These are phyloP conservation scores for Citrus unshiu DNA, from an alignment of 345 rosid species.

Conservation along the genomic window DNA sequence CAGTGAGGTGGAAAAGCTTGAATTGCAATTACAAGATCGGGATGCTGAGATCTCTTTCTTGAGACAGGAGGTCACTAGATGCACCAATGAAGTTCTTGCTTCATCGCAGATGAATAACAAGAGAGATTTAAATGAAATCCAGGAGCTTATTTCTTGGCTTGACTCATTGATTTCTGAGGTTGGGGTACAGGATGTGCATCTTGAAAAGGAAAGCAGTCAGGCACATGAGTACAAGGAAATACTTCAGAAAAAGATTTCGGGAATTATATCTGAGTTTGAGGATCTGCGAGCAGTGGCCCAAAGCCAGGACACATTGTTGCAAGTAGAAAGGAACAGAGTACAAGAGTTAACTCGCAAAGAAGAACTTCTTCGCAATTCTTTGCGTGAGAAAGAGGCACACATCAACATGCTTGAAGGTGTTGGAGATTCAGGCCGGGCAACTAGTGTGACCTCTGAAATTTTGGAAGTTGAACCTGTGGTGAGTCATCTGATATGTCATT, in stretches of 20 bases:
- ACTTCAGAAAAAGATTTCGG: constrained; percentile 50
- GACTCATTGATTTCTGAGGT: constrained; percentile 44
- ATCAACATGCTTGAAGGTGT: constrained; percentile 48
- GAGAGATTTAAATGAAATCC: constrained; percentile 53
- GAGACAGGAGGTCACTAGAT: constrained; percentile 95
- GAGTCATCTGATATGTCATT: constrained; percentile 29
- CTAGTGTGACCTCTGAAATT: constrained; percentile 51
- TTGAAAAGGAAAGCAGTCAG: constrained; percentile 30
- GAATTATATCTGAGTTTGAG: constrained; percentile 57
- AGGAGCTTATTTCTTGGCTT: constrained; percentile 60
- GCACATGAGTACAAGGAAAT: constrained; percentile 55
- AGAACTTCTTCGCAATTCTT: constrained; percentile 57
- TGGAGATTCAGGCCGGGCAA: constrained; percentile 36
- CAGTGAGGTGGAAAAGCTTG: constrained; percentile 84
- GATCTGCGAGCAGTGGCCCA: constrained; percentile 49
- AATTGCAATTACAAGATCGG: constrained; percentile 77
- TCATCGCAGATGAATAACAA: constrained; percentile 62
- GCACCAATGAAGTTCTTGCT: constrained; percentile 79
- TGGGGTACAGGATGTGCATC: constrained; percentile 38
- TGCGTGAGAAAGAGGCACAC: constrained; percentile 64
- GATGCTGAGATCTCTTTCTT: constrained; percentile 91
- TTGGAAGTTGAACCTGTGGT: constrained; percentile 91
- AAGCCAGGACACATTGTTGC: constrained; percentile 60
- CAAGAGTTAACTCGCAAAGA: constrained; percentile 62
- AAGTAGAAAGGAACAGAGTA: constrained; percentile 63